Conservation (phyloP, 2,329 filamentous ascomycete species). For the Xylariomycetidae sp. region DNA sequence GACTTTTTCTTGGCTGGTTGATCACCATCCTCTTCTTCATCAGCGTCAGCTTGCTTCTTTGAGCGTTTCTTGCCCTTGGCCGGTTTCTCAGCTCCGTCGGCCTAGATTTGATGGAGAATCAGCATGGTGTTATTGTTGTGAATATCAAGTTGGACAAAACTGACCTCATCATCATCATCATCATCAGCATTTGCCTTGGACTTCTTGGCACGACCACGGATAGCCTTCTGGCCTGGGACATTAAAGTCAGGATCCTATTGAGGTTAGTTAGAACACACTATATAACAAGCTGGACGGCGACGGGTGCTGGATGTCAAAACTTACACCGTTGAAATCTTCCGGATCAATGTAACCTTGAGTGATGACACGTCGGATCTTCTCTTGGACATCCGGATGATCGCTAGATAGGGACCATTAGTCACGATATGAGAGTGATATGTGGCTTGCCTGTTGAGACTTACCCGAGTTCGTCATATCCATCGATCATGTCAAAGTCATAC, state of each 20-base stretch:
- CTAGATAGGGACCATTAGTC: not conserved
- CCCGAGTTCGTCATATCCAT: constrained; percentile 75
- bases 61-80: constrained; percentile 32
- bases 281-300: too few relatives aligned
- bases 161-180: constrained; percentile 30
- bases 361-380: constrained; percentile 69
- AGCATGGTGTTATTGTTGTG: too few relatives aligned
- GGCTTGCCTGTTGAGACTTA: constrained; percentile 26
- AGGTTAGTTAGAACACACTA: constrained; percentile 5
- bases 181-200: constrained; percentile 27
- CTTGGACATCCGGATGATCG: constrained; percentile 45
- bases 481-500: constrained; percentile 62
- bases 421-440: too few relatives aligned
- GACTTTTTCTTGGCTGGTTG: constrained; percentile 36
- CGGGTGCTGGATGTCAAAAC: too few relatives aligned
- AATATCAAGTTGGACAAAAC: constrained; percentile 11
- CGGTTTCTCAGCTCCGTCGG: constrained; percentile 23
- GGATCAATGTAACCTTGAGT: constrained; percentile 75
- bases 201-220: constrained; percentile 42
- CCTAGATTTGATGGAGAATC: too few relatives aligned
- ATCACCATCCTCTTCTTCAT: constrained; percentile 25
- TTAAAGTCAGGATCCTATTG: constrained; percentile 70
- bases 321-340: constrained; percentile 84
- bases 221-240: constrained; percentile 60
- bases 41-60: constrained; percentile 26